Evolutionary conservation across 148 eudicot genomes (phyloP).

Genomic region (Vaccinium myrtillus): DNA sequence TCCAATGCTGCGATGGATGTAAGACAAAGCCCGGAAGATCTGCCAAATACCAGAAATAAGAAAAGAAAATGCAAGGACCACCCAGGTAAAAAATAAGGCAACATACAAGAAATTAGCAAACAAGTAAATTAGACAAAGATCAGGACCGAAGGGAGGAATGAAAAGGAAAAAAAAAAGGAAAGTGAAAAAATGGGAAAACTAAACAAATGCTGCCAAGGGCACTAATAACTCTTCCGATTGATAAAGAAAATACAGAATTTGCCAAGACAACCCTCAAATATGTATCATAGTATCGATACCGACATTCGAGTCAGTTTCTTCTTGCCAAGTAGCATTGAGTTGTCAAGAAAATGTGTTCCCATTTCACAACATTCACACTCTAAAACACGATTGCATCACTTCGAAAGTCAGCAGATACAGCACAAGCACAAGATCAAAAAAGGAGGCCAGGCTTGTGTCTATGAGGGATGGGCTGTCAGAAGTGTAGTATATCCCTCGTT

Average conservation of each 20-base stretch:
- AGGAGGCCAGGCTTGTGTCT: not conserved
- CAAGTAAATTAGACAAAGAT: not conserved
- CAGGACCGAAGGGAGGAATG: not conserved
- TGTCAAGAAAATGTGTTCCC: not conserved
- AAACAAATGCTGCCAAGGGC: not conserved
- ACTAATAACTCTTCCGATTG: not conserved
- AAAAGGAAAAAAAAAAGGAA: no score
- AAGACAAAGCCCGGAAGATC: conserved; percentile 67
- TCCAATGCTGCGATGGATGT: conserved; percentile 59
- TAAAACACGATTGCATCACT: not conserved
- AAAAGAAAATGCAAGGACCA: conserved; percentile 9
- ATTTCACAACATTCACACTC: not conserved
- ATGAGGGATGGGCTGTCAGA: not conserved
- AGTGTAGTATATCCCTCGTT: not conserved
- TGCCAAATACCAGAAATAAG: conserved; percentile 25
- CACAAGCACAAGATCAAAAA: not conserved
- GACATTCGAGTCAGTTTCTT: not conserved
- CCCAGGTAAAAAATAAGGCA: not conserved
- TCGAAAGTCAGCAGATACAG: not conserved
- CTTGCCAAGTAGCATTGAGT: not conserved
- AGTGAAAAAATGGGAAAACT: not conserved
- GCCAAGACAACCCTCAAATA: not conserved
- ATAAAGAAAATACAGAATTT: not conserved
- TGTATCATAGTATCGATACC: not conserved
- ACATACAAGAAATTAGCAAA: not conserved